Percentiles rank a stretch among this genome's conserved stretches.
phyloP scores from a whole-genome alignment of 2,329 filamentous ascomycete species.

The Aspergillus thermomutatus region DNA sequence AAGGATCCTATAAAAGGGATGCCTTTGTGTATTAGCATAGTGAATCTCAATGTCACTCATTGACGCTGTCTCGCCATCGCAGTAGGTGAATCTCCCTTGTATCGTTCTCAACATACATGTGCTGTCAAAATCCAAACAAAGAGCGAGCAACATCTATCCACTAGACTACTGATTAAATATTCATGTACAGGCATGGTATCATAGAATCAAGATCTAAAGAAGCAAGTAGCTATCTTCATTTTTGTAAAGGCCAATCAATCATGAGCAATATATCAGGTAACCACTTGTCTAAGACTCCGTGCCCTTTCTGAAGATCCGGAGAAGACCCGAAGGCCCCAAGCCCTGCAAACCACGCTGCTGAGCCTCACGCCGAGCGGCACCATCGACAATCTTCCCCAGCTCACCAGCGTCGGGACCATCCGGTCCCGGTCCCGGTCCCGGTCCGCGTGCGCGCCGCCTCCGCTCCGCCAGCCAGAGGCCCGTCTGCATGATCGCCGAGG shows the following conservation, averaged over 20 bases:
- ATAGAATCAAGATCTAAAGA: neutral
- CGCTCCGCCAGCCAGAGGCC: slow-evolving; percentile 52
- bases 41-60: too few species aligned
- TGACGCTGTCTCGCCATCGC: too few species aligned
- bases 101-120: too few species aligned
- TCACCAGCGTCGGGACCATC: slow-evolving; percentile 3
- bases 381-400: slow-evolving; percentile 23
- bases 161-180: neutral
- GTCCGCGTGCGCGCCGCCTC: slow-evolving; percentile 1
- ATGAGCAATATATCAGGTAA: neutral
- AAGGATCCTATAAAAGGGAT: neutral
- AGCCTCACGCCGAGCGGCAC: slow-evolving; percentile 34
- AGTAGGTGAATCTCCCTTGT: too few species aligned
- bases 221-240: neutral
- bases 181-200: neutral
- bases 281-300: neutral
- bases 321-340: slow-evolving; percentile 15
- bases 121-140: too few species aligned
- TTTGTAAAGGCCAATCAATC: neutral
- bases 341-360: slow-evolving; percentile 37
- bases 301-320: slow-evolving; percentile 5
- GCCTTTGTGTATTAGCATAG: slow-evolving; percentile 5
- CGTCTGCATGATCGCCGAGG: slow-evolving; percentile 62
- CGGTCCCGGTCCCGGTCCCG: too few species aligned
- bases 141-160: too few species aligned